phyloP scores from a whole-genome alignment of 805 yeast species.

The Pichia nakasei region DNA sequence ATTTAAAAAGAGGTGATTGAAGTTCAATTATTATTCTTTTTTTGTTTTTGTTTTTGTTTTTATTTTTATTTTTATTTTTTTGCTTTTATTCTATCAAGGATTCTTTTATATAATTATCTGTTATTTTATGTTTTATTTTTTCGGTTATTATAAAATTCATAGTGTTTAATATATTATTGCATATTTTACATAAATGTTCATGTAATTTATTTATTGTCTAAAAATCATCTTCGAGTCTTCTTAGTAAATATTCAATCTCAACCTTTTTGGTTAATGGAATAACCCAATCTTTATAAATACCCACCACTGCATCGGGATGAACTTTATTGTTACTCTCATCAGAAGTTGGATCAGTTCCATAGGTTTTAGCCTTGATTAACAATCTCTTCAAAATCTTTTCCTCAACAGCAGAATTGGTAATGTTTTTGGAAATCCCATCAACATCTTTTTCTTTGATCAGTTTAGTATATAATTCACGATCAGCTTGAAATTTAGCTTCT shows the following conservation, averaged over 20 bases:
- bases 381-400: slow-evolving; percentile 72
- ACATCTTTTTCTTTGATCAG: slow-evolving; percentile 60
- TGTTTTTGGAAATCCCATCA: slow-evolving; percentile 65
- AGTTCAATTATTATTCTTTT: too few species aligned
- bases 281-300: slow-evolving; percentile 76
- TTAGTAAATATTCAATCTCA: slow-evolving; percentile 82
- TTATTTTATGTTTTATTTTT: too few species aligned
- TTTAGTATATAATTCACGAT: slow-evolving; percentile 51
- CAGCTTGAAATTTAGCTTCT: slow-evolving; percentile 77
- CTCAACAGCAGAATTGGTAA: slow-evolving; percentile 85
- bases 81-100: too few species aligned
- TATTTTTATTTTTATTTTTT: neutral
- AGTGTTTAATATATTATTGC: too few species aligned
- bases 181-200: too few species aligned
- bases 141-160: too few species aligned
- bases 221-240: slow-evolving; percentile 59
- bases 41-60: too few species aligned
- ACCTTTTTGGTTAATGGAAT: slow-evolving; percentile 94
- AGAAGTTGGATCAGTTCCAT: slow-evolving; percentile 82
- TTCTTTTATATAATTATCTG: too few species aligned
- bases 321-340: slow-evolving; percentile 63
- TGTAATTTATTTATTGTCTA: too few species aligned
- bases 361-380: slow-evolving; percentile 70
- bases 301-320: slow-evolving; percentile 72
- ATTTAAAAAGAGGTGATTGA: neutral